phyloP scores from a whole-genome alignment of 164 flowering plant species.

The Sextonia rubra region DNA sequence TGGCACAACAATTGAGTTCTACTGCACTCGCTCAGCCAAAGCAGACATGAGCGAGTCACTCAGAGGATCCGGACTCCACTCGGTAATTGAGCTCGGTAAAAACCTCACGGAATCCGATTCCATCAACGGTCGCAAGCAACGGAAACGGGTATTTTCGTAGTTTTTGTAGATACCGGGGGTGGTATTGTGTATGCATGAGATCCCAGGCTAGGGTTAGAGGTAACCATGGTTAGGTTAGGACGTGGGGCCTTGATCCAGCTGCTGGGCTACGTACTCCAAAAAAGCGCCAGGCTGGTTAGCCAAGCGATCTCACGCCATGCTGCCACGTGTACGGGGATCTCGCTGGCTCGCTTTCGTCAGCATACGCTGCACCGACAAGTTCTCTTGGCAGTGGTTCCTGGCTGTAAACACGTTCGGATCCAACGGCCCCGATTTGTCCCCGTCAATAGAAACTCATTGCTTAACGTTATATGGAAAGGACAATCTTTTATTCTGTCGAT shows the following conservation, averaged over 20 bases:
- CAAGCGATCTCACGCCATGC: neutral
- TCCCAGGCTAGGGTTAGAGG: neutral
- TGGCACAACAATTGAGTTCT: too few relatives aligned
- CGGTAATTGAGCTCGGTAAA: too few relatives aligned
- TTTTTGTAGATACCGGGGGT: neutral
- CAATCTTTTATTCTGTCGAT: too few relatives aligned
- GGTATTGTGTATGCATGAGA: neutral
- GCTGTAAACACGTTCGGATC: too few relatives aligned
- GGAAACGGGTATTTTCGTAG: slow-evolving; percentile 11
- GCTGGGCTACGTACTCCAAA: neutral
- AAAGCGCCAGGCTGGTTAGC: slow-evolving; percentile 9
- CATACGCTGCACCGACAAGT: slow-evolving; percentile 15
- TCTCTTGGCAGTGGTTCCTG: neutral
- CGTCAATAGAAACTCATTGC: too few relatives aligned
- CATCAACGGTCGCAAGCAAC: neutral
- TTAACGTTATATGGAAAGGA: too few relatives aligned
- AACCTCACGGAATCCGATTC: neutral
- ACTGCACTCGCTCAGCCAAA: neutral
- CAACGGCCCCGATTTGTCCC: too few relatives aligned
- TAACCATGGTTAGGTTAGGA: slow-evolving; percentile 1
- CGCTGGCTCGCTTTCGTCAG: neutral
- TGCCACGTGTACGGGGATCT: slow-evolving; percentile 10
- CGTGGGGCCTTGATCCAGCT: slow-evolving; percentile 1
- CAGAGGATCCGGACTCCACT: too few relatives aligned
- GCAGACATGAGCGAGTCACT: neutral